phyloP scores from a whole-genome alignment of 306 rosid species.

The Phaseolus lunatus region DNA sequence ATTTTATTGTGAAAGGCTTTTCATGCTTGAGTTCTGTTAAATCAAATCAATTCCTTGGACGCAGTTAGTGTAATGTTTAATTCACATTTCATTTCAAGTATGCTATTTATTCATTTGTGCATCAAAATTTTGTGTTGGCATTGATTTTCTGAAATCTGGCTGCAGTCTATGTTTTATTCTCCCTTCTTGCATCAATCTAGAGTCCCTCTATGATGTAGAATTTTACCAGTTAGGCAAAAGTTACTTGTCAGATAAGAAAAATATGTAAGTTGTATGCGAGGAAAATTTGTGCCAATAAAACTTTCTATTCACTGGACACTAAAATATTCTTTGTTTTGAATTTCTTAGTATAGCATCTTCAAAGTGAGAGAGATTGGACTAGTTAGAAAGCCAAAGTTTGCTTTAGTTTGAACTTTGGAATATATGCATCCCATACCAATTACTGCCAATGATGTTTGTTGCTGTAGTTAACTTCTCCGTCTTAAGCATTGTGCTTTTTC shows the following conservation, averaged over 20 bases:
- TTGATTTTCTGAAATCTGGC: constrained; percentile 27
- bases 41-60: constrained; percentile 46
- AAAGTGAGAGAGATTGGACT: constrained; percentile 16
- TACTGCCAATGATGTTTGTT: not conserved
- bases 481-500: not conserved
- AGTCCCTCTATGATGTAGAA: constrained; percentile 29
- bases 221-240: not conserved
- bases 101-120: constrained; percentile 41
- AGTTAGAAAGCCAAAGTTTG: not conserved
- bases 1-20: constrained; percentile 51
- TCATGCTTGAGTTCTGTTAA: constrained; percentile 47
- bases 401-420: constrained; percentile 8
- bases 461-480: not conserved
- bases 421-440: not conserved
- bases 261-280: not conserved
- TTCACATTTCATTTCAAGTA: constrained; percentile 25
- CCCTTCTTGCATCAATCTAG: constrained; percentile 22
- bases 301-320: not conserved
- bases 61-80: constrained; percentile 39
- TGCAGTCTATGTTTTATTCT: not conserved
- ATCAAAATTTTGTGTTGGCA: constrained; percentile 12
- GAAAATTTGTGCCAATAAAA: not conserved
- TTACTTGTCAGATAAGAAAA: constrained; percentile 19
- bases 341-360: not conserved
- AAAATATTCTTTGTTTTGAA: not conserved